phyloP scores from a whole-genome alignment of 1,139 yeast genomes.

The Candida pseudocylindracea region DNA sequence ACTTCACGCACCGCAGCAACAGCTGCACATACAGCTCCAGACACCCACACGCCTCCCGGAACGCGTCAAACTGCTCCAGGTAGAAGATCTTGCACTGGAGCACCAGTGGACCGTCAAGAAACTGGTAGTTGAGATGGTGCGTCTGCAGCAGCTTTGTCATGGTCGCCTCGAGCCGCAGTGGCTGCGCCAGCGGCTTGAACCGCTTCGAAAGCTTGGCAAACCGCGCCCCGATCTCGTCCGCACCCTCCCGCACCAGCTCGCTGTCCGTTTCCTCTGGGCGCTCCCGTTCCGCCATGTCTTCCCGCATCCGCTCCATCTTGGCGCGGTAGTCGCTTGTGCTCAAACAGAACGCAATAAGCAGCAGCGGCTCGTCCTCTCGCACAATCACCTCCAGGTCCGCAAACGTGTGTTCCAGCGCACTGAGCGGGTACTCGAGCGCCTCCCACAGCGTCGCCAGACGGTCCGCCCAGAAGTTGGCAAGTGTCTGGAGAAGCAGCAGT shows the following conservation, averaged over 20 bases:
- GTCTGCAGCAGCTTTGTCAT: slow-evolving; percentile 60
- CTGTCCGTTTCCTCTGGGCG: not conserved
- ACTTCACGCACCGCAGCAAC: slow-evolving; percentile 75
- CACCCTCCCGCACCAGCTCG: slow-evolving; percentile 12
- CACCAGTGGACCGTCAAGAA: slow-evolving; percentile 64
- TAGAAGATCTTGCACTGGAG: slow-evolving; percentile 86
- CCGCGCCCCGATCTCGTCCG: slow-evolving; percentile 6
- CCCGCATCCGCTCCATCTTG: slow-evolving; percentile 22
- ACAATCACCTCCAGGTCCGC: slow-evolving; percentile 88
- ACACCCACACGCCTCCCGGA: slow-evolving; percentile 65
- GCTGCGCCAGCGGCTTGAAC: slow-evolving; percentile 12
- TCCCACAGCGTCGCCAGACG: slow-evolving; percentile 92
- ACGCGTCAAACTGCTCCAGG: slow-evolving; percentile 92
- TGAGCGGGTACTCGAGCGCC: slow-evolving; percentile 68
- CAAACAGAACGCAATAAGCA: slow-evolving; percentile 80
- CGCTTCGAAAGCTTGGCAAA: slow-evolving; percentile 21
- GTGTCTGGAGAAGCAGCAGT: slow-evolving; percentile 39
- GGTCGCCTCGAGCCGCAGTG: slow-evolving; percentile 27
- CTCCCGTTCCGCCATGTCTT: too few species aligned
- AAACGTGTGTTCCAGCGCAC: slow-evolving; percentile 70
- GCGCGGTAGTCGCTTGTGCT: slow-evolving; percentile 65
- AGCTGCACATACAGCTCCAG: slow-evolving; percentile 67
- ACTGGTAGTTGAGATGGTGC: slow-evolving; percentile 78
- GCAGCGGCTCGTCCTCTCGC: slow-evolving; percentile 92
- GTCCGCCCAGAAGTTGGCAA: slow-evolving; percentile 94